phyloP scores from a whole-genome alignment of 2,329 filamentous ascomycete species.

The Chaetomium strumarium region DNA sequence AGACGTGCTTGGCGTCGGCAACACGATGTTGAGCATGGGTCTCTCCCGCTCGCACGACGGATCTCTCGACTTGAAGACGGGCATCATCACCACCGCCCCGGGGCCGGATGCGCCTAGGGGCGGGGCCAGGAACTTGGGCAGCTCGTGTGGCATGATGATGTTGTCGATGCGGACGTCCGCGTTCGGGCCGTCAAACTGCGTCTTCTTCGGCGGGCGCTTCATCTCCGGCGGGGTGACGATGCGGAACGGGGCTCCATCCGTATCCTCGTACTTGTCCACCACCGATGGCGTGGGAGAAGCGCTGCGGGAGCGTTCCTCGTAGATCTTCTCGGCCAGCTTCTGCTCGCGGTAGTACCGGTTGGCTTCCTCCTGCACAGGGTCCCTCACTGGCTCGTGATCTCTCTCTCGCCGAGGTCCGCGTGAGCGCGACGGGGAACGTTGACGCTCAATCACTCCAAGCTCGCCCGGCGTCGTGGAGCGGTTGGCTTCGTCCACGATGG shows the following conservation, averaged over 20 bases:
- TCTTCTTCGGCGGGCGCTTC: conserved; percentile 40
- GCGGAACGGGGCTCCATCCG: conserved; percentile 34
- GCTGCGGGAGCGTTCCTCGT: conserved; percentile 47
- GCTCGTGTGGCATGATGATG: conserved; percentile 48
- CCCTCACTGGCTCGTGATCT: conserved; percentile 26
- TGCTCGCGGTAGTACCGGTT: conserved; percentile 53
- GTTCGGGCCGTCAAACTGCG: conserved; percentile 51
- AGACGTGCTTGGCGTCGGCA: conserved; percentile 52
- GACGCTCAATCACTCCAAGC: conserved; percentile 39
- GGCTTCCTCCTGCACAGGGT: conserved; percentile 49
- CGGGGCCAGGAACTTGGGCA: conserved; percentile 33
- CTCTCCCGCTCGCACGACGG: conserved; percentile 50
- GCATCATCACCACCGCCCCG: conserved; percentile 26
- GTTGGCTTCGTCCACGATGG: conserved; percentile 40
- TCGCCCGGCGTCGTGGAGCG: conserved; percentile 41
- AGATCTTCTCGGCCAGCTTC: conserved; percentile 47
- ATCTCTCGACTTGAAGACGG: conserved; percentile 42
- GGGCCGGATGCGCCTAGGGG: conserved; percentile 19
- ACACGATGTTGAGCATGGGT: conserved; percentile 55
- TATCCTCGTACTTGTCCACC: conserved; percentile 47
- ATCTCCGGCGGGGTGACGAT: conserved; percentile 53
- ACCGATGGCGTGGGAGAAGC: conserved; percentile 48
- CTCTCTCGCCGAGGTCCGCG: conserved; percentile 29
- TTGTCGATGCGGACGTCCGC: conserved; percentile 61
- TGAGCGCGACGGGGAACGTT: conserved; percentile 28